These are phyloP conservation scores for Kwoniella dendrophila DNA, from an alignment of 768 basidiomycete species.

Conservation along the genomic window DNA sequence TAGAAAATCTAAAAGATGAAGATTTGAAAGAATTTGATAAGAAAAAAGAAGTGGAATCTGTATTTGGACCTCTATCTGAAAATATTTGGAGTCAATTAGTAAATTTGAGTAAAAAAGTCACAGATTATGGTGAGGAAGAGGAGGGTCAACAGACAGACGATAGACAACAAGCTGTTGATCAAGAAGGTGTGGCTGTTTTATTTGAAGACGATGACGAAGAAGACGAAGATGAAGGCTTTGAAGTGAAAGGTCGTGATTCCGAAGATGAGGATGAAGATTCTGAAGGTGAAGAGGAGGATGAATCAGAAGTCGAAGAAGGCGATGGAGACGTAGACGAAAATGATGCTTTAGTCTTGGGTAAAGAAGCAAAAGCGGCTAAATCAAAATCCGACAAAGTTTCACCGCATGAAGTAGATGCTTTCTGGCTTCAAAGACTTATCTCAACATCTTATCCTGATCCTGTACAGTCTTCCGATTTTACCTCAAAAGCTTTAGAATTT, in stretches of 20 bases:
- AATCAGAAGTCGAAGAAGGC: constrained; percentile 57
- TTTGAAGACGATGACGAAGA: constrained; percentile 98
- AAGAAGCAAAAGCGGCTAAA: constrained; percentile 60
- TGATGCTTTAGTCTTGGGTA: constrained; percentile 79
- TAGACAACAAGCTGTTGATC: constrained; percentile 83
- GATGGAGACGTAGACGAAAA: constrained; percentile 61
- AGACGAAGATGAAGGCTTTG: constrained; percentile 77
- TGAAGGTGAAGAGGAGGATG: constrained; percentile 58
- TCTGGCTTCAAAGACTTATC: constrained; percentile 97
- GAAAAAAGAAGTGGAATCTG: constrained; percentile 86
- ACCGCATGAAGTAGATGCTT: constrained; percentile 89
- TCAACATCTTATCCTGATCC: constrained; percentile 90
- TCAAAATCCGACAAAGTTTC: constrained; percentile 74
- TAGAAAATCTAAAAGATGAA: constrained; percentile 87
- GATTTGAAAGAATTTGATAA: constrained; percentile 93
- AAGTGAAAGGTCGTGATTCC: constrained; percentile 73
- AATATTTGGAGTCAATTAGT: constrained; percentile 83
- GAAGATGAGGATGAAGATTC: constrained; percentile 70
- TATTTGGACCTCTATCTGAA: constrained; percentile 66
- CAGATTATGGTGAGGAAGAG: constrained; percentile 89
- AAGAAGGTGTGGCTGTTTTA: constrained; percentile 96
- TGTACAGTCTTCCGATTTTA: constrained; percentile 89
- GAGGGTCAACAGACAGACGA: constrained; percentile 71
- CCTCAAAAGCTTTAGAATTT: constrained; percentile 76
- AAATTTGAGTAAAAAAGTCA: constrained; percentile 86